Conservation (phyloP, 495 filamentous ascomycete genomes). For the Penicillium flavigenum region DNA sequence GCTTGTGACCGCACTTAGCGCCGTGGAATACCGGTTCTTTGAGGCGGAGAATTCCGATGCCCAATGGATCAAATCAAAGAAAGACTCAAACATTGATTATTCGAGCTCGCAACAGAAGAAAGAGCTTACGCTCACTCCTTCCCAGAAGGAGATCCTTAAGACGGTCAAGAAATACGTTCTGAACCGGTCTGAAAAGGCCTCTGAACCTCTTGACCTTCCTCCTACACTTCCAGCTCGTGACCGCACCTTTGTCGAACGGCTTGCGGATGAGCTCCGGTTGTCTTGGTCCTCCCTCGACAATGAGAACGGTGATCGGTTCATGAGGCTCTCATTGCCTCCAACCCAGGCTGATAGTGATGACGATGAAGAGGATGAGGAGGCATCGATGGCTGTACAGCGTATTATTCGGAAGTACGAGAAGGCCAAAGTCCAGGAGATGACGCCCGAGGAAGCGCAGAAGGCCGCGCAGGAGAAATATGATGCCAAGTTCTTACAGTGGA, state of each 20-base stretch:
- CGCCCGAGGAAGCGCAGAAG: conserved; percentile 71
- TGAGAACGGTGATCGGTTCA: conserved; percentile 74
- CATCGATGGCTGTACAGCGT: conserved; percentile 74
- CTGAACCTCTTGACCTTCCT: conserved; percentile 66
- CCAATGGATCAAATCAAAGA: conserved; percentile 86
- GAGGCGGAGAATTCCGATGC: conserved; percentile 85
- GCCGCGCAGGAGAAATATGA: conserved; percentile 81
- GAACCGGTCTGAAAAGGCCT: conserved; percentile 51
- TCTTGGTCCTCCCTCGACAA: conserved; percentile 79
- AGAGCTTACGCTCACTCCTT: conserved; percentile 68
- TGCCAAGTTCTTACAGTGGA: conserved; percentile 85
- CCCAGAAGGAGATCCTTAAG: conserved; percentile 79
- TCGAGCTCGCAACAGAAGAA: conserved; percentile 61
- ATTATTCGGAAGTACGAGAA: conserved; percentile 88
- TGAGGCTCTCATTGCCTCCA: conserved; percentile 68
- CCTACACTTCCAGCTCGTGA: conserved; percentile 76
- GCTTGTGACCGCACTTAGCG: conserved; percentile 77
- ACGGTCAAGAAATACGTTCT: conserved; percentile 78
- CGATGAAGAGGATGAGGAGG: conserved; percentile 81
- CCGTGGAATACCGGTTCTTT: conserved; percentile 88
- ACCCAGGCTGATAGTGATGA: conserved; percentile 51
- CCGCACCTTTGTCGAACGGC: conserved; percentile 85
- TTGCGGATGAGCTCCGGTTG: conserved; percentile 77
- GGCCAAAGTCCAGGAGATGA: conserved; percentile 79
- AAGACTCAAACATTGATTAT: conserved; percentile 41